Base-by-base conservation (phyloP, 2,329 filamentous ascomycete species). In the Fusarium keratoplasticum region DNA sequence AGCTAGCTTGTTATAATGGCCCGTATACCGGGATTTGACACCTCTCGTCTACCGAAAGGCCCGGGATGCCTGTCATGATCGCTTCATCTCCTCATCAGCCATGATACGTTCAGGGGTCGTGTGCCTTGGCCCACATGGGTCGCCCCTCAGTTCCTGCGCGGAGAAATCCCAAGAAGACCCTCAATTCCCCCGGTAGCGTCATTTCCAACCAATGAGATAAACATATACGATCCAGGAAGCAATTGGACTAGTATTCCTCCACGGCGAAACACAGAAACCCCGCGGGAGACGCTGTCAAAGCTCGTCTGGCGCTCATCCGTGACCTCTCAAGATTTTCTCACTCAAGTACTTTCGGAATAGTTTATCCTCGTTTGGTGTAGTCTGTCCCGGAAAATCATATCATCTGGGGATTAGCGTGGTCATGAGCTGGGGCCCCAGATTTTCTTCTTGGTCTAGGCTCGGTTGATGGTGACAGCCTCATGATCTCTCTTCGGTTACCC, bases 361-460 rank as follows among this genome's bases (percentile, higher is more conserved):
- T 13, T 22, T 27, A 27, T 10, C 33, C 54, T 58, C 54, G 33
- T 14, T 36, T 58, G 33, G 9, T 35, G 35, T 58, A 8, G 18
- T 58, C 22, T 58, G 13, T 33, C 22, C 54, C 54, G 31, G 54
- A 58, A 58, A 58, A 58, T 58, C 54, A 58, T 58, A 58, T 25
- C 33, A 58, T 58, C 54, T 35, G 54, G 31, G 54, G 54, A 20
- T 25, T 58, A 58, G 54, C 22, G 22, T 3, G 33, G 54, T 25
- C 20, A 31, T 33, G 54, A 36, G 54, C 54, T 58, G 54, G 54
- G 54, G 54, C 54, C 54, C 54, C 54, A 58, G 54, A 38, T 58
- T 58, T 36, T 22, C 22, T 11, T 22, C 5, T 16, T 36, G 3
- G 54, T n/a, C 54, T 38, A 13, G 9, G 54, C n/a, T 38, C 20